Evolutionary conservation across 805 yeast genomes (phyloP).

Genomic region (Saccharomycopsis selenospora): DNA sequence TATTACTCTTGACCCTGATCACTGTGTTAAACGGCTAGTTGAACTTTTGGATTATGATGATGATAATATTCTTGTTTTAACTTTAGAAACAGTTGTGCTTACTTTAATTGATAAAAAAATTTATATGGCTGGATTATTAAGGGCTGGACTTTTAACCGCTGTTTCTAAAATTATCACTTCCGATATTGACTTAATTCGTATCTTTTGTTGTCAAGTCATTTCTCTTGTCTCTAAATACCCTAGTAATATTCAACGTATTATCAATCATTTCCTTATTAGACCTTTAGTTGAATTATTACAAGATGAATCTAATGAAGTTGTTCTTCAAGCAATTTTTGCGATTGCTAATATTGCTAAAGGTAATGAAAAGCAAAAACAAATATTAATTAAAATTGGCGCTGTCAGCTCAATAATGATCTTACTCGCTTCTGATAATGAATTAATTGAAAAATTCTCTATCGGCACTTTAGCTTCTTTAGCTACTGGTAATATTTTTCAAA

Average conservation of each 20-base stretch:
- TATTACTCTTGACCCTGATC: slow-evolving; percentile 8
- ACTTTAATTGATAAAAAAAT: slow-evolving; percentile 19
- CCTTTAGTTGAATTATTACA: slow-evolving; percentile 19
- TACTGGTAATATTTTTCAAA: slow-evolving; percentile 20
- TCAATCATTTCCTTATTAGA: slow-evolving; percentile 12
- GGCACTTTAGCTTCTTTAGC: slow-evolving; percentile 19
- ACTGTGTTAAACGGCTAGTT: slow-evolving; percentile 11
- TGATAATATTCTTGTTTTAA: slow-evolving; percentile 11
- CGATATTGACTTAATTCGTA: slow-evolving; percentile 14
- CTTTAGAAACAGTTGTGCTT: slow-evolving; percentile 17
- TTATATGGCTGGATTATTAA: slow-evolving; percentile 10
- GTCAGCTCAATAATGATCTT: slow-evolving; percentile 12
- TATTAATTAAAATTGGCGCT: slow-evolving; percentile 19
- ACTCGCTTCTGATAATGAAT: slow-evolving; percentile 17
- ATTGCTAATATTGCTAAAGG: slow-evolving; percentile 20
- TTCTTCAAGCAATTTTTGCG: slow-evolving; percentile 20
- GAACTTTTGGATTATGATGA: slow-evolving; percentile 16
- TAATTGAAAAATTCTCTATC: slow-evolving; percentile 18
- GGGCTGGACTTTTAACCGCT: slow-evolving; percentile 11
- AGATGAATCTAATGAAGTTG: slow-evolving; percentile 20
- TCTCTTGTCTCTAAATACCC: slow-evolving; percentile 17
- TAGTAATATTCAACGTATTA: slow-evolving; percentile 14
- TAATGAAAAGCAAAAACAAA: slow-evolving; percentile 18
- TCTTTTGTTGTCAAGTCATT: slow-evolving; percentile 19
- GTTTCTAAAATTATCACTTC: slow-evolving; percentile 13